phyloP scores from a whole-genome alignment of 306 rosid genomes.

The Quillaja saponaria region DNA sequence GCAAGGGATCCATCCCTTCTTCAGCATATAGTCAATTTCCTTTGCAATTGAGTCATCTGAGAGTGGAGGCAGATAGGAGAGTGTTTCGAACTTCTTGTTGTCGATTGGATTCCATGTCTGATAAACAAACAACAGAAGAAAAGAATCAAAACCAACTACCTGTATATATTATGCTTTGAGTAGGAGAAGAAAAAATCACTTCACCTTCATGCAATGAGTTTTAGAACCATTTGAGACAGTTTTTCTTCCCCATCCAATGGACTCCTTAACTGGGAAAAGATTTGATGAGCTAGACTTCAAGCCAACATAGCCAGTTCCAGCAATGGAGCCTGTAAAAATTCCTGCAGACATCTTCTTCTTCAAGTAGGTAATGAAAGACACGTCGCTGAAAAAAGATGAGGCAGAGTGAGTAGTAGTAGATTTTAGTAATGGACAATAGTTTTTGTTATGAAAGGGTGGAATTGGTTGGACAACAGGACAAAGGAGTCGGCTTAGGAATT shows the following conservation, averaged over 20 bases:
- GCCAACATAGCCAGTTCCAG: constrained; percentile 46
- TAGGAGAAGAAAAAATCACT: background rate
- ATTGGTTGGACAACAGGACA: constrained; percentile 25
- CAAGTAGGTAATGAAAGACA: constrained; percentile 1
- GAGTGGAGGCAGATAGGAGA: constrained; percentile 70
- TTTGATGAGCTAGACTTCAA: constrained; percentile 42
- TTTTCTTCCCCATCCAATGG: constrained; percentile 47
- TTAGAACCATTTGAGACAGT: constrained; percentile 60
- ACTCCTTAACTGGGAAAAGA: constrained; percentile 29
- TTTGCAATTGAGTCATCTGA: constrained; percentile 70
- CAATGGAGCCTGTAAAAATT: constrained; percentile 28
- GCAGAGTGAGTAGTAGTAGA: constrained; percentile 3
- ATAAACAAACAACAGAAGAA: constrained; percentile 18
- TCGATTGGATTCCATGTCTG: constrained; percentile 84
- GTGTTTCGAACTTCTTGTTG: constrained; percentile 76
- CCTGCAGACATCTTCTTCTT: constrained; percentile 51
- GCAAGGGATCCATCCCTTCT: constrained; percentile 82
- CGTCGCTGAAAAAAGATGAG: background rate
- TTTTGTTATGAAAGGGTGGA: constrained; percentile 24
- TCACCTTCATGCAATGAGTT: constrained; percentile 72
- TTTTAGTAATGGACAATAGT: background rate
- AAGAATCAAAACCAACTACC: background rate
- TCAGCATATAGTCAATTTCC: constrained; percentile 72
- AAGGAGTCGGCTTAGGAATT: constrained; percentile 21
- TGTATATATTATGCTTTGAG: no score